Percentiles rank a stretch among this genome's conserved stretches.
Conservation (phyloP, 2,329 filamentous ascomycete species). For the Alternaria metachromatica region DNA sequence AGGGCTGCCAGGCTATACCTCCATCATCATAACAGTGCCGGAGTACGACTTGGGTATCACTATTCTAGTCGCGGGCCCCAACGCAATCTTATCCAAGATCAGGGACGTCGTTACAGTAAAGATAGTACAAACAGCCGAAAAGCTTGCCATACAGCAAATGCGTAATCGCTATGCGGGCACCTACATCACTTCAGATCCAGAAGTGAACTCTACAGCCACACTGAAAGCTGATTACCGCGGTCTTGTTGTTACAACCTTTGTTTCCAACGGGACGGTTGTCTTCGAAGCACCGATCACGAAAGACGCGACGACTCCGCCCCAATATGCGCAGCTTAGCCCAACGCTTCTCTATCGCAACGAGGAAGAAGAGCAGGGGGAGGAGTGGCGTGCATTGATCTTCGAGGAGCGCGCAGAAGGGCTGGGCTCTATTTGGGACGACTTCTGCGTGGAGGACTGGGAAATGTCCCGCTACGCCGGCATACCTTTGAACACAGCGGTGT, state of each 20-base stretch:
- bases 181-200: conserved; percentile 23
- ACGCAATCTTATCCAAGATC: conserved; percentile 23
- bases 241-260: conserved; percentile 33
- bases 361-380: conserved; percentile 38
- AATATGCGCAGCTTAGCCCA: conserved; percentile 34
- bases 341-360: conserved; percentile 39
- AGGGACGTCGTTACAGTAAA: conserved; percentile 36
- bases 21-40: conserved; percentile 50
- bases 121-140: conserved; percentile 45
- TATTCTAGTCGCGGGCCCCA: conserved; percentile 46
- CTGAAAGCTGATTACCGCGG: conserved; percentile 37
- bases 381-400: conserved; percentile 40
- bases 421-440: conserved; percentile 43
- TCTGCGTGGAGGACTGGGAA: conserved; percentile 46
- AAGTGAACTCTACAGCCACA: conserved; percentile 36
- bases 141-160: conserved; percentile 34
- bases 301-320: neutral
- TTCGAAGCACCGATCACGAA: conserved; percentile 12
- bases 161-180: conserved; percentile 37
- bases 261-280: conserved; percentile 41
- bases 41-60: conserved; percentile 55
- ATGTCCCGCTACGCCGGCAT: conserved; percentile 39
- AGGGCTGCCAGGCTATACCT: conserved; percentile 52
- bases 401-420: conserved; percentile 18
- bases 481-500: conserved; percentile 45